phyloP scores from a whole-genome alignment of 2,329 filamentous ascomycete genomes.

The Whalleya microplaca region DNA sequence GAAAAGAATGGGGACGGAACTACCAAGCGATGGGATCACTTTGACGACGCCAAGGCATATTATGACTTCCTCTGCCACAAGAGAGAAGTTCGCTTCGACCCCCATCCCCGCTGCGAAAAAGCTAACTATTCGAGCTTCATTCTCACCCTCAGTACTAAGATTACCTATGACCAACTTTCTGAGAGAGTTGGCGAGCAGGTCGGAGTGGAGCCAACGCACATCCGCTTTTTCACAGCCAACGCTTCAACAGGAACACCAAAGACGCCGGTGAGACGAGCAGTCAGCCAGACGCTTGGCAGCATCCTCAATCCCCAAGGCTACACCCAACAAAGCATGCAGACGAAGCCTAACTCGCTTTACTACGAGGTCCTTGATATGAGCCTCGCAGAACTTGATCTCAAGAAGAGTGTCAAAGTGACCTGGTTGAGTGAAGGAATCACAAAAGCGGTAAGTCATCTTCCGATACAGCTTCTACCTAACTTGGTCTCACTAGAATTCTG shows the following conservation, averaged over 20 bases:
- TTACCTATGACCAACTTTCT: constrained; percentile 85
- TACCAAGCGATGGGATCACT: constrained; percentile 52
- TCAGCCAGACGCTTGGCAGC: constrained; percentile 71
- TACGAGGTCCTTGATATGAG: constrained; percentile 96
- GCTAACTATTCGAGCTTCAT: constrained; percentile 69
- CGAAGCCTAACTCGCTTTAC: constrained; percentile 78
- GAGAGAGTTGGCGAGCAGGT: constrained; percentile 81
- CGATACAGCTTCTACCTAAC: not conserved
- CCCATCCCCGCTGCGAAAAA: constrained; percentile 63
- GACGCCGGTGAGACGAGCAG: constrained; percentile 71
- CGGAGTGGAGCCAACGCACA: constrained; percentile 77
- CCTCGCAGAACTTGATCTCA: constrained; percentile 87
- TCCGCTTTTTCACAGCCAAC: constrained; percentile 90
- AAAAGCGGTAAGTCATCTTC: constrained; percentile 73
- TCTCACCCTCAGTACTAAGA: constrained; percentile 81
- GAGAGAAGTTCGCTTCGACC: constrained; percentile 76
- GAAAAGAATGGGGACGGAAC: constrained; percentile 45
- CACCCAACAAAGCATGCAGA: constrained; percentile 69
- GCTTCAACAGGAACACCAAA: constrained; percentile 77
- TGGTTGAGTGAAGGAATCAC: constrained; percentile 88
- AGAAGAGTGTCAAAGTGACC: constrained; percentile 81
- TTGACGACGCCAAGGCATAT: constrained; percentile 78
- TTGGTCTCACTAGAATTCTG: constrained; percentile 28
- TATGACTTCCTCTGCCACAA: constrained; percentile 93
- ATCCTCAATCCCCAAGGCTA: constrained; percentile 79